phyloP scores from a whole-genome alignment of 352 stramenopile species.

The Thalassiosira sp. region DNA sequence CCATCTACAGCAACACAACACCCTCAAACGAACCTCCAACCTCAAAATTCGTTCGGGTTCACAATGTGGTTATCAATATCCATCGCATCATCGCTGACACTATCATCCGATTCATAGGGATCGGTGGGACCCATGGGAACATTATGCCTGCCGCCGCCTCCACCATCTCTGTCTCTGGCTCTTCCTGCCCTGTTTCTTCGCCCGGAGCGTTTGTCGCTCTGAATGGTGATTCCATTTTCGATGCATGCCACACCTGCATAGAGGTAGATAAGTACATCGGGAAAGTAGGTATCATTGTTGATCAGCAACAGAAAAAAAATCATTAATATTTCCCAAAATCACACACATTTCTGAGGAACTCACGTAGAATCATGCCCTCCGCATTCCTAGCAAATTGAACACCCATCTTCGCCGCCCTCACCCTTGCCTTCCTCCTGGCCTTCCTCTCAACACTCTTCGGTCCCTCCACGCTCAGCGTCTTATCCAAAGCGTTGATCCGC shows the following conservation, averaged over 20 bases:
- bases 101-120: conserved; percentile 32
- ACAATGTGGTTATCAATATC: conserved; percentile 37
- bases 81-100: conserved; percentile 40
- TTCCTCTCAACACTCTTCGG: conserved; percentile 18
- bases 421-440: conserved; percentile 27
- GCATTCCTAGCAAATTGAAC: conserved; percentile 41
- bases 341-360: conserved; percentile 15
- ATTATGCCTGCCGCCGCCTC: too few relatives aligned
- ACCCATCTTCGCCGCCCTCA: conserved; percentile 47
- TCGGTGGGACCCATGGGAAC: conserved; percentile 21
- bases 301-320: too few relatives aligned
- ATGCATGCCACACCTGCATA: conserved; percentile 39
- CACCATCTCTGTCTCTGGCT: not conserved
- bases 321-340: too few relatives aligned
- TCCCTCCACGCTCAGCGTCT: conserved; percentile 36
- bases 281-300: too few relatives aligned
- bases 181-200: conserved; percentile 9
- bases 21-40: too few relatives aligned
- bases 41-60: conserved; percentile 53
- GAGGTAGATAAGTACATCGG: too few relatives aligned
- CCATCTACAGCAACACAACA: too few relatives aligned
- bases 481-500: conserved; percentile 43
- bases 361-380: conserved; percentile 51
- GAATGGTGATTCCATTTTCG: conserved; percentile 33
- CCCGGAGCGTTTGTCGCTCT: conserved; percentile 25